Percentiles rank a stretch among this genome's conserved stretches.
Conservation (phyloP, 148 eudicot species). For the Gaultheria prostrata region DNA sequence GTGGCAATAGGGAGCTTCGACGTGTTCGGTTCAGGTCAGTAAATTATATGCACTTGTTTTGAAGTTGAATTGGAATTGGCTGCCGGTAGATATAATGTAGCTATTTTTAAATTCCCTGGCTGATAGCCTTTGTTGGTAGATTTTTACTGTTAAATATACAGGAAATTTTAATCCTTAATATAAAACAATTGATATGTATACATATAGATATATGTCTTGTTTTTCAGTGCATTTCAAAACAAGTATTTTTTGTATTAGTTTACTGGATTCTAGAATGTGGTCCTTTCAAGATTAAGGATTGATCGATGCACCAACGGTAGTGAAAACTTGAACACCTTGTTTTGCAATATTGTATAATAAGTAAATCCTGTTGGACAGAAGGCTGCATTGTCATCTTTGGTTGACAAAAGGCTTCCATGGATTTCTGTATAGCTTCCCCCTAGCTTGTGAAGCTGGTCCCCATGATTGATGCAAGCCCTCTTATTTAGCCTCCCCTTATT, state of each 20-base stretch:
- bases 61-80: background rate
- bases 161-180: too few relatives aligned
- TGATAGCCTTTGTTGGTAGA: background rate
- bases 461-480: background rate
- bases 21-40: slow-evolving; percentile 90
- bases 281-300: slow-evolving; percentile 7
- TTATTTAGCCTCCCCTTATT: background rate
- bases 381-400: slow-evolving; percentile 1
- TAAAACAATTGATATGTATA: background rate
- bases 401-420: background rate
- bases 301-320: background rate
- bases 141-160: background rate
- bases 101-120: background rate
- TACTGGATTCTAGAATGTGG: background rate
- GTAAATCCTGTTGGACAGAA: background rate
- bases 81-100: background rate
- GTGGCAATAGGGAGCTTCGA: slow-evolving; percentile 83
- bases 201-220: background rate
- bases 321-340: background rate
- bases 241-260: background rate
- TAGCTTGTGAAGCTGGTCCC: background rate
- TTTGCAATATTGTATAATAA: background rate
- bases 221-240: slow-evolving; percentile 1
- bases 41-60: slow-evolving; percentile 7
- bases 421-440: background rate